Base-by-base conservation (phyloP, 169 alveolate species). In the Plasmodium sp. region DNA sequence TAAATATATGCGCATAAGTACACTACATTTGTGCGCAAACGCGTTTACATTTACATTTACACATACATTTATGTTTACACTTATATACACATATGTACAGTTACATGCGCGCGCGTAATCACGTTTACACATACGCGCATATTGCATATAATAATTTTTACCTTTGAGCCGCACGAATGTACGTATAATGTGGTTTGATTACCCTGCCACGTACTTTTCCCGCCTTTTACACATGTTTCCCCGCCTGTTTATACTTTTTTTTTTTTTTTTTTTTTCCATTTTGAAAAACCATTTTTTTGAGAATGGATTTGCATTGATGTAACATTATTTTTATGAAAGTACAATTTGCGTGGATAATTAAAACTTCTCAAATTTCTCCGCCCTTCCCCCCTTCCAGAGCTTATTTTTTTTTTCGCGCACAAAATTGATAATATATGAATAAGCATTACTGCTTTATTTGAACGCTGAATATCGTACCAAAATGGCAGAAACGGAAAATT, bases 401-500 rank as follows among this genome's bases (percentile, higher is more conserved):
- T 54, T 81, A 73, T 74, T 73, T 54, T 81, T 45, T 84, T 84
- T 16, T 51, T 73, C 12, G 12, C 41, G 9, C 7, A 10, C 16
- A 54, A 36, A 54, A 43, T 31, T 22, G 1, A 5, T 80, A 36
- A 51, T 51, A 81, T 81, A 81, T 81, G 51, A 51, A 48, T 62
- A 81, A 27, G 56, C n/a, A 81, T 51, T 27, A 31, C 43, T 54
- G 79, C 10, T 31, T 81, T 31, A 51, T 84, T 84, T 84, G 27
- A 45, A 73, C 14, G 31, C 58, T 62, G 14, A 43, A 48, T 34
- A 75, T 75, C 14, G 22, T 54, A 79, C 80, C 80, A 88, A 84
- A 79, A 88, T 88, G 94, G 94, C 72, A 48, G 85, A 88, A 73
- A 75, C 62, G 36, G 94, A 80, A 88, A 88, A 88, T 51, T 54